phyloP scores from a whole-genome alignment of 192 early-diverging fungal genomes.

The Dissophora ornata region DNA sequence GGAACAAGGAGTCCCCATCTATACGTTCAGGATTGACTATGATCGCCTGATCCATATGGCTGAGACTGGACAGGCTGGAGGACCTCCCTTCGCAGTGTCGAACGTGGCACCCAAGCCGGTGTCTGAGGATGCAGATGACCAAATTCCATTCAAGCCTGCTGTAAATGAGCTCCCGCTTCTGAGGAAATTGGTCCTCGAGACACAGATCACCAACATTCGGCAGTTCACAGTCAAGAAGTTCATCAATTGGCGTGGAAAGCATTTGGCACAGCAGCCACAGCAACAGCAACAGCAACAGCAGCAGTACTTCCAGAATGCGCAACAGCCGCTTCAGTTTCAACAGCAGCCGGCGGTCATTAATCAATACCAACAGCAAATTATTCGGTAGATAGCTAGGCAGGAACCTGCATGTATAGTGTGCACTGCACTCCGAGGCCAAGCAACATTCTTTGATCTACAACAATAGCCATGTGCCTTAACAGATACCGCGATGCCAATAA shows the following conservation, averaged over 20 bases:
- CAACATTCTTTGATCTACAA: neutral
- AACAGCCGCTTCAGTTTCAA: neutral
- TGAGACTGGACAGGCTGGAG: slow-evolving; percentile 55
- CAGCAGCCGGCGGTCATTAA: neutral
- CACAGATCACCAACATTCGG: slow-evolving; percentile 64
- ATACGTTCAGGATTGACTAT: slow-evolving; percentile 64
- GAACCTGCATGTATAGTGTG: too few species aligned
- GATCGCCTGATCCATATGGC: slow-evolving; percentile 62
- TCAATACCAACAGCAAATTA: neutral
- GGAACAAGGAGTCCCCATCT: slow-evolving; percentile 67
- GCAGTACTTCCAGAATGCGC: neutral
- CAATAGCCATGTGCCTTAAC: neutral
- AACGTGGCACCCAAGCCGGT: slow-evolving; percentile 20
- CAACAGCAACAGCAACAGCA: slow-evolving; percentile 32
- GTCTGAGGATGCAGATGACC: slow-evolving; percentile 14
- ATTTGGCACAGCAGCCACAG: slow-evolving; percentile 22
- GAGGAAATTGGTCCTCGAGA: slow-evolving; percentile 62
- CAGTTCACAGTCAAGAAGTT: slow-evolving; percentile 68
- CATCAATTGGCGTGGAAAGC: slow-evolving; percentile 62
- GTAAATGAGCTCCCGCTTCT: slow-evolving; percentile 60
- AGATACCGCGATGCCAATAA: neutral
- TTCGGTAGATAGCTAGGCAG: neutral
- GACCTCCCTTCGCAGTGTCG: slow-evolving; percentile 65
- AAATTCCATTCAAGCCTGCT: slow-evolving; percentile 31
- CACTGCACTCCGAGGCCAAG: too few species aligned